Evolutionary conservation across 1,139 yeast genomes (phyloP), one percentile per base, ranked within the genome.

Genomic region (Yamadazyma siamensis): DNA sequence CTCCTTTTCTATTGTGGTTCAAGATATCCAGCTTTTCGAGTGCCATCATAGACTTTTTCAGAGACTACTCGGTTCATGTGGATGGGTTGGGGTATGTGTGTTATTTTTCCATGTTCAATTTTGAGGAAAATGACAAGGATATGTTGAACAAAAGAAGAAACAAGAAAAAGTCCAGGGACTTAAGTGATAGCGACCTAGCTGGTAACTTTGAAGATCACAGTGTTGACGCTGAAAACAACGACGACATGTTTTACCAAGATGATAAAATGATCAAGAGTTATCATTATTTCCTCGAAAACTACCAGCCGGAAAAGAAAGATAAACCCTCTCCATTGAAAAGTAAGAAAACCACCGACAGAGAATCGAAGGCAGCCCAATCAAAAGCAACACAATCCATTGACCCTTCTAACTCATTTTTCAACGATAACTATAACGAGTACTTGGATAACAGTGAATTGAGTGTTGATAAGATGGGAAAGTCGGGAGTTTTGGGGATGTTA

Each of bases 11-110:
- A 11, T 62, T 91, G 13, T 88, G 95, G 86, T 80, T 82, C 51
- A 77, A 87, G 18, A 63, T 91, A 17, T 87, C 95, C 10, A 70
- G 70, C 29, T 71, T 77, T 28, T 68, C 91, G 11, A 89, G 86
- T 20, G 67, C 76, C 21, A 82, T 91, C 25, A 75, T 91, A 22
- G 97, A 91, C 51, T 91, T 91, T 49, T 86, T 89, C 56, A 61
- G 97, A 35, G 96, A 91, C 39, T 82, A 77, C 44, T 80, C 95
- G 8, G 79, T 88, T 9, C 94, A 89, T 53, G 87, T 89, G 28
- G 97, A 89, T 59, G 97, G 96, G 0, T 63, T 91, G 26, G 99
- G 98, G 0, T 84, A 89, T 49, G 95, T 91, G 21, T 91, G 98
- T 52, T 81, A 86, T 25, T 87, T 80, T 66, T 97, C 98, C 3